A percentile compares a stretch with the other conserved stretches of the same genome.
These are phyloP conservation scores for Actinomucor elegans DNA, from an alignment of 371 early-diverging fungal species.

Conservation along the genomic window DNA sequence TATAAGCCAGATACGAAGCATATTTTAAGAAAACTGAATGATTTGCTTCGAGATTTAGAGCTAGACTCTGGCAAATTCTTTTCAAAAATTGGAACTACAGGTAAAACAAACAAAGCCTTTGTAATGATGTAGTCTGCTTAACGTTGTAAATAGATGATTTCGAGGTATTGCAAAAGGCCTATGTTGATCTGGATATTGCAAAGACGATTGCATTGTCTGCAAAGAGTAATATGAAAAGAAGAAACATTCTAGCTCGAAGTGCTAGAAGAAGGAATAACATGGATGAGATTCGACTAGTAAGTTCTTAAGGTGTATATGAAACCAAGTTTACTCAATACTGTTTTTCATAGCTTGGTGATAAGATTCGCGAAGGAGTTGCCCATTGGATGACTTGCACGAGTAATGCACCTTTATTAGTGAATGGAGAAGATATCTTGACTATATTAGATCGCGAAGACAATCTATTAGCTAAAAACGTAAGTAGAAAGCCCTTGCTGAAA, in stretches of 20 bases:
- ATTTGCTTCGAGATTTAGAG: slow-evolving; percentile 38
- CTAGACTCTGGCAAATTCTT: slow-evolving; percentile 50
- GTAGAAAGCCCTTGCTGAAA: neutral
- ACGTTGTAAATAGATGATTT: slow-evolving; percentile 32
- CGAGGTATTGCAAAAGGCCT: slow-evolving; percentile 46
- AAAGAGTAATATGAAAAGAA: slow-evolving; percentile 43
- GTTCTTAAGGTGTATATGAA: neutral
- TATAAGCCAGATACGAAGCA: slow-evolving; percentile 52
- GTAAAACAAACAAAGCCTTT: slow-evolving; percentile 10
- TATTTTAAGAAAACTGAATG: slow-evolving; percentile 44
- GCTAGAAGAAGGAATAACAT: slow-evolving; percentile 25
- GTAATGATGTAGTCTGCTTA: neutral
- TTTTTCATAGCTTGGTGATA: slow-evolving; percentile 25
- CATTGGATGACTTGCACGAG: slow-evolving; percentile 29
- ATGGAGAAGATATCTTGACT: slow-evolving; percentile 29
- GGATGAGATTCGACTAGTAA: slow-evolving; percentile 27
- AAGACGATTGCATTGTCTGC: slow-evolving; percentile 49
- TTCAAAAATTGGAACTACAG: slow-evolving; percentile 38
- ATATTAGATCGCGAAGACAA: slow-evolving; percentile 31
- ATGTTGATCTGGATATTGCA: slow-evolving; percentile 49
- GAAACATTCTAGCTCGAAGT: slow-evolving; percentile 29
- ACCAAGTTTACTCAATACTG: neutral
- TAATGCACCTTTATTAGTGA: slow-evolving; percentile 24
- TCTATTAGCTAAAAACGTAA: slow-evolving; percentile 29
- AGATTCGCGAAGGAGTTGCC: slow-evolving; percentile 30